These are phyloP conservation scores for Didymosphaeria variabile DNA, from an alignment of 2,329 filamentous ascomycete genomes.

Conservation along the genomic window DNA sequence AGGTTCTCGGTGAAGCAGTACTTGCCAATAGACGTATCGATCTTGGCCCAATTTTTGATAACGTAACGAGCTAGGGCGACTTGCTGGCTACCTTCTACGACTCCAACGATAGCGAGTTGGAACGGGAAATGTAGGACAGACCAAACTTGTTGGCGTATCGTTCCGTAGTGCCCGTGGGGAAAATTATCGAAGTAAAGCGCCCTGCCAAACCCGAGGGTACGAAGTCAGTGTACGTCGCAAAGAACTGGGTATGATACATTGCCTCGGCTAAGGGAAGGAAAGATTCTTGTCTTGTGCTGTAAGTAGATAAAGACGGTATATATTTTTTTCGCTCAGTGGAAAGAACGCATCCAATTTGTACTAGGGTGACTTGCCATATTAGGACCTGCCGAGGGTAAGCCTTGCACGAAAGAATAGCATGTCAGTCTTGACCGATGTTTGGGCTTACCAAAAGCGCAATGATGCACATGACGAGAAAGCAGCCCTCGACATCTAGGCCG, in stretches of 20 bases:
- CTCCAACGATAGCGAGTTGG: conserved; percentile 68
- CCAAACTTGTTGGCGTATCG: conserved; percentile 68
- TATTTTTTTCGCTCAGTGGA: too few species aligned
- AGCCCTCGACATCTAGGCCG: conserved; percentile 46
- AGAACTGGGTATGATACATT: too few species aligned
- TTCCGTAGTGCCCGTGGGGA: conserved; percentile 59
- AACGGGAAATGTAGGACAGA: conserved; percentile 68
- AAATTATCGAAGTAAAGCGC: conserved; percentile 69
- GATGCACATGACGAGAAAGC: conserved; percentile 48
- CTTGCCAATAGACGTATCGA: conserved; percentile 50
- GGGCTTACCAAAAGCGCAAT: conserved; percentile 45
- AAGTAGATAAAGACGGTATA: too few species aligned
- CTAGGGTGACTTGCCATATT: conserved; percentile 54
- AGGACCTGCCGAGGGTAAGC: conserved; percentile 51
- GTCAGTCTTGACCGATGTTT: neutral
- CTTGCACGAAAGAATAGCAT: neutral
- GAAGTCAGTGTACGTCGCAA: too few species aligned
- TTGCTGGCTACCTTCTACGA: conserved; percentile 70
- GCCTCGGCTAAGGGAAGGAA: too few species aligned
- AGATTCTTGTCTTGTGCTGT: too few species aligned
- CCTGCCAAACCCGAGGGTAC: conserved; percentile 26
- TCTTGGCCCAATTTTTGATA: conserved; percentile 55
- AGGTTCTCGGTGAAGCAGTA: conserved; percentile 44
- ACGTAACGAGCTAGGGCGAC: conserved; percentile 60
- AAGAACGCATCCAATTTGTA: too few species aligned